A percentile compares a stretch with the other conserved stretches of the same genome.
Evolutionary conservation across 169 alveolate genomes (phyloP).

Genomic region (Amoebophrya sp.): DNA sequence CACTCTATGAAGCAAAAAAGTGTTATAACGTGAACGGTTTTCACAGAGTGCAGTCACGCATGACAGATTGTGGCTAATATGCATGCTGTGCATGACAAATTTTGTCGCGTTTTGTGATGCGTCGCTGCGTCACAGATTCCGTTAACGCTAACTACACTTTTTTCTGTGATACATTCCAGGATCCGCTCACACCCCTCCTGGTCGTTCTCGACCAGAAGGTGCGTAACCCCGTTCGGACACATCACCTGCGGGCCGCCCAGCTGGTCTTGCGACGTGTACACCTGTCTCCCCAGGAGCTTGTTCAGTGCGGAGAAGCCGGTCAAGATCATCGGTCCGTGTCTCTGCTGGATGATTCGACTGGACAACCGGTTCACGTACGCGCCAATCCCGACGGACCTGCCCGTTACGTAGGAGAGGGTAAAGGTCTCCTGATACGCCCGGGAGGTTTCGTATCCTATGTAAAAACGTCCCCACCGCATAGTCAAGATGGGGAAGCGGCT

Average conservation of each 20-base stretch:
- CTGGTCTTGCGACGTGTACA: slow-evolving; percentile 73
- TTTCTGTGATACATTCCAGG: slow-evolving; percentile 34
- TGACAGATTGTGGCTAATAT: too few species aligned
- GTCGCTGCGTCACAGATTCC: too few species aligned
- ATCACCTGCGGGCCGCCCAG: slow-evolving; percentile 77
- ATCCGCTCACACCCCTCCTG: slow-evolving; percentile 67
- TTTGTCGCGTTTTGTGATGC: too few species aligned
- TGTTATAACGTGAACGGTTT: too few species aligned
- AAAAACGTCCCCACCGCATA: too few species aligned
- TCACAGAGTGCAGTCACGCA: too few species aligned
- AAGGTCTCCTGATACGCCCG: slow-evolving; percentile 69
- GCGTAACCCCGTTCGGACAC: slow-evolving; percentile 77
- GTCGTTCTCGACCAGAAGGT: slow-evolving; percentile 63
- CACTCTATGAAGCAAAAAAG: too few species aligned
- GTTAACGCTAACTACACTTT: neutral
- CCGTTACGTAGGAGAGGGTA: slow-evolving; percentile 72
- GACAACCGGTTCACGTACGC: slow-evolving; percentile 75
- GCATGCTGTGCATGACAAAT: too few species aligned
- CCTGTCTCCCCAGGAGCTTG: slow-evolving; percentile 68
- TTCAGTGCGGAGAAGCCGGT: slow-evolving; percentile 77
- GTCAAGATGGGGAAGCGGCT: too few species aligned
- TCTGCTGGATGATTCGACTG: slow-evolving; percentile 70
- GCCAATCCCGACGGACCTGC: slow-evolving; percentile 79
- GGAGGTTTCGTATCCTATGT: slow-evolving; percentile 58
- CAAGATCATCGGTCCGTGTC: slow-evolving; percentile 63